Percentiles rank a stretch among this genome's conserved stretches.
phyloP scores from a whole-genome alignment of 164 flowering plant species.

The Vitis rupestris region DNA sequence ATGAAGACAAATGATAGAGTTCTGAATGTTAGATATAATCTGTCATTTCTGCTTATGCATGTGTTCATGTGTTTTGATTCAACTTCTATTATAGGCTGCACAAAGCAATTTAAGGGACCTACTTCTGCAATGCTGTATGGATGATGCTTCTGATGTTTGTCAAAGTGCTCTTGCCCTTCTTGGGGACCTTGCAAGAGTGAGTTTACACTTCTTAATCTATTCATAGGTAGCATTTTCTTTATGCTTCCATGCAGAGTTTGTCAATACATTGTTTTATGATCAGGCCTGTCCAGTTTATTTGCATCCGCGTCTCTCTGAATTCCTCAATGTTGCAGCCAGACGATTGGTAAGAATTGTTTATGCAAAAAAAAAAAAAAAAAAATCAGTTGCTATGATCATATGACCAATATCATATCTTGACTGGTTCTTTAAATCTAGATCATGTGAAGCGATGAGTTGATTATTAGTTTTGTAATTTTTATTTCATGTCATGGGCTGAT shows the following conservation, averaged over 20 bases:
- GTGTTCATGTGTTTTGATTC: not conserved
- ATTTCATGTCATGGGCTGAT: no score
- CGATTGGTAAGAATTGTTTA: slow-evolving; percentile 57
- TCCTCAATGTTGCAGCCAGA: slow-evolving; percentile 76
- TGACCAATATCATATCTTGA: no score
- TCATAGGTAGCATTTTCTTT: not conserved
- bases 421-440: no score
- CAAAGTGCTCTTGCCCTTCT: slow-evolving; percentile 98
- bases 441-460: no score
- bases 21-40: no score
- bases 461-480: no score
- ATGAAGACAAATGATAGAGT: no score
- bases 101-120: slow-evolving; percentile 79
- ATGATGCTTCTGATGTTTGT: slow-evolving; percentile 82
- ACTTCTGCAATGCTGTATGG: slow-evolving; percentile 91
- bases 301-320: slow-evolving; percentile 80
- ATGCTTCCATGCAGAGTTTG: no score
- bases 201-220: slow-evolving; percentile 22
- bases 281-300: slow-evolving; percentile 87
- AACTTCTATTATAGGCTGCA: slow-evolving; percentile 56
- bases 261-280: slow-evolving; percentile 1
- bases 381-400: no score
- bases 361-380: not conserved
- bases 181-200: slow-evolving; percentile 96
- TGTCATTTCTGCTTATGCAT: no score